These are phyloP conservation scores for Boletus fagicola DNA, from an alignment of 768 basidiomycete species.

Conservation along the genomic window DNA sequence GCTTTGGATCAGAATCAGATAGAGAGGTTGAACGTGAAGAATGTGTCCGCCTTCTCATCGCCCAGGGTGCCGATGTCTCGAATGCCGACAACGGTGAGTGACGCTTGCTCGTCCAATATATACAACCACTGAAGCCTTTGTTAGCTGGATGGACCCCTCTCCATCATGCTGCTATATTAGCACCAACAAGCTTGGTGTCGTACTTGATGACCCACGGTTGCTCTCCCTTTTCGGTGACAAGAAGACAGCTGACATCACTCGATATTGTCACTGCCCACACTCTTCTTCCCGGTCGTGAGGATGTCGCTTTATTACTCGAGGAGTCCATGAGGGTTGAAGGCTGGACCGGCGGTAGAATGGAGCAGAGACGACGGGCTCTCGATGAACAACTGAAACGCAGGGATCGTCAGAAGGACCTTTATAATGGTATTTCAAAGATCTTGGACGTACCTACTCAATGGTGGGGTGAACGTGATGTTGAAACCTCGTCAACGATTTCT, in stretches of 20 bases:
- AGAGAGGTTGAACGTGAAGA: slow-evolving; percentile 90
- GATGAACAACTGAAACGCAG: slow-evolving; percentile 58
- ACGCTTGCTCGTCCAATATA: not conserved
- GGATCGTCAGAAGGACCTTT: slow-evolving; percentile 52
- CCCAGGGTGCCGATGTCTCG: slow-evolving; percentile 70
- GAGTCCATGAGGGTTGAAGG: slow-evolving; percentile 86
- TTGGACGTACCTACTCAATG: slow-evolving; percentile 58
- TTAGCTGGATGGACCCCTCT: slow-evolving; percentile 93
- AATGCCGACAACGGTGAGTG: slow-evolving; percentile 60
- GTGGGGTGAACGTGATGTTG: slow-evolving; percentile 58
- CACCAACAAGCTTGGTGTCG: slow-evolving; percentile 88
- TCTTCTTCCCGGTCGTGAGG: slow-evolving; percentile 75
- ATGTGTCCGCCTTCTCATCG: slow-evolving; percentile 74
- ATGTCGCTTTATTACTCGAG: slow-evolving; percentile 82
- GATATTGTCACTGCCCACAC: slow-evolving; percentile 89
- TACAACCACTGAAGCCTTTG: slow-evolving; percentile 6
- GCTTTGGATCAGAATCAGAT: slow-evolving; percentile 79
- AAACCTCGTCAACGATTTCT: slow-evolving; percentile 42
- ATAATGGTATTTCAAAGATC: slow-evolving; percentile 55
- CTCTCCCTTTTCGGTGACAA: slow-evolving; percentile 75
- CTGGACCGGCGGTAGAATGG: slow-evolving; percentile 78
- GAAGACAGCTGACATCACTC: slow-evolving; percentile 77
- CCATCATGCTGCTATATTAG: slow-evolving; percentile 85
- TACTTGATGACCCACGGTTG: slow-evolving; percentile 92
- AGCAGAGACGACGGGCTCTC: slow-evolving; percentile 55